Base-by-base conservation (phyloP, 2,329 filamentous ascomycete genomes). In the Cladosporium sphaerospermum region DNA sequence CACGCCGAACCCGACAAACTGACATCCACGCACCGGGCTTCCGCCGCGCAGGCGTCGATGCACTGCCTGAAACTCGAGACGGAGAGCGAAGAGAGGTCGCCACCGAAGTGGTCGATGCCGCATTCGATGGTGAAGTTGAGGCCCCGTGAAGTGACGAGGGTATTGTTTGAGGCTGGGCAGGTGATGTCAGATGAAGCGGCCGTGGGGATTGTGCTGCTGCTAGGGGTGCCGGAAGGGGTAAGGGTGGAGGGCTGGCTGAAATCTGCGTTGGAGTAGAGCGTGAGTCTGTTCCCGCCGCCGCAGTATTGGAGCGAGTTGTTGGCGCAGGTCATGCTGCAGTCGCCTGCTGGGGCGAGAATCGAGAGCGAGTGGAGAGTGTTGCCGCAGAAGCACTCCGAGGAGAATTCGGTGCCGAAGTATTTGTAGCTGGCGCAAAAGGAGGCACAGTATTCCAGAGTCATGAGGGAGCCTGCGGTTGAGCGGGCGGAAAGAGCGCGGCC, bases 361-460 rank as follows among this genome's bases (percentile, higher is more conserved):
- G 56, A 57, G 8, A 58, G 54, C n/a, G 52, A 42, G 6, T 40
- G 54, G 23, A 67, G 52, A 23, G 41, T 58, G 39, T 62, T 63
- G 4, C 64, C 65, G 56, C 64, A 62, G 45, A 62, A 71, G 54
- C 72, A 74, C 57, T 74, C 67, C 8, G 54, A 55, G 3, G 59
- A 62, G 51, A 68, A 71, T 55, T 73, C 69, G 19, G 69, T 59
- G 18, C 71, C 72, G 44, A 71, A 73, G 56, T 65, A 73, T 40
- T 60, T 54, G 56, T 67, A 72, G n/a, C 56, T 62, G 14, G 54
- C 54, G 62, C 67, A 70, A 59, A 60, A 72, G 39, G 57, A 54
- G 1, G 67, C 66, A 57, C 72, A 75, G 53, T 59, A 62, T 34
- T 73, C 69, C 11, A 75, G 59, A 6, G 73, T 71, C 70, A 74